Evolutionary conservation across 2,329 filamentous ascomycete species (phyloP), one percentile per base, ranked within the genome.

Genomic region (Penicillium brasilianum): DNA sequence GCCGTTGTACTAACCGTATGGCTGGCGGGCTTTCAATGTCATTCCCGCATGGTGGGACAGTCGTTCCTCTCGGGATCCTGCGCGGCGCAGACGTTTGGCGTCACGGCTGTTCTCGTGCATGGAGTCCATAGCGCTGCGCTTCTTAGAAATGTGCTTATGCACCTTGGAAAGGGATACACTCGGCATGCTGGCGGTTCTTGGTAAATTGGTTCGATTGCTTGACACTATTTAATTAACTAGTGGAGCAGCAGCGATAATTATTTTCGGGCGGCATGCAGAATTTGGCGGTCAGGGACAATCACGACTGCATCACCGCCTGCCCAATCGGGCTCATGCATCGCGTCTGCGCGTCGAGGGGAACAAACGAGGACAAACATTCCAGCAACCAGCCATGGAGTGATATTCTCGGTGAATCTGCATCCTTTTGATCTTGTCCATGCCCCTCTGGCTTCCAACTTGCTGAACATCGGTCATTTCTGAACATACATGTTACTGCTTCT

Each of bases 101-200:
- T 98, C 92, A 67, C 95, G 85, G 62, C 93, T 97, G 75, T 92
- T 92, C 77, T 93, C 90, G 73, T 98, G 94, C 22, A 98, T 84
- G 13, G 89, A 84, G 32, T 89, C 88, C 50, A 92, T 84, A 41
- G 88, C 87, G 20, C 88, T 87, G 67, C 90, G 88, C 84, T 97
- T 97, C 82, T 96, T 97, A 36, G 88, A 82, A 66, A 98, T 94
- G 66, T 92, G 88, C 81, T 98, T 98, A 65, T 90, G 87, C 20
- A 95, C 90, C 76, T 97, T 98, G 65, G 87, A 81, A 7, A 97
- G 80, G 48, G 89, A 87, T 32, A 60, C 58, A 73, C 88, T 90
- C 14, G 91, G 86, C 93, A 96, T 96, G 57, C 32, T 71, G 65
- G 49, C 58, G 36, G 56, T 54, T 18, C 25, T 53, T 16, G 13